Evolutionary conservation across 2,329 filamentous ascomycete species (phyloP).

Genomic region (Phaeosphaeriaceae sp.): DNA sequence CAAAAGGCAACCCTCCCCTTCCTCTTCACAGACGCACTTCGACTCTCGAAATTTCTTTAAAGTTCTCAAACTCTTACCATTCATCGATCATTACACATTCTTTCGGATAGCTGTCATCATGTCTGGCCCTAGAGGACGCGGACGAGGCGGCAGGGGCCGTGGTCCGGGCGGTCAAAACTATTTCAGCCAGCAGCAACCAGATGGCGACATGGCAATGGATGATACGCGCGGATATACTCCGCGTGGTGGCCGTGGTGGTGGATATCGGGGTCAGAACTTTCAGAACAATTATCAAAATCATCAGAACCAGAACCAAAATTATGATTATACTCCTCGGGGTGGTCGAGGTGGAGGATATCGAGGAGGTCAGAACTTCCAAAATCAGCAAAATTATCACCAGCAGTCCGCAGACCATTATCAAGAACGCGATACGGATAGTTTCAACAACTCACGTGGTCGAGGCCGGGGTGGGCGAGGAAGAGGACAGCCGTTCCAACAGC

Average conservation of each 20-base stretch:
- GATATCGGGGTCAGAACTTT: not conserved
- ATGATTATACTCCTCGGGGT: conserved; percentile 6
- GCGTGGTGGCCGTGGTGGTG: conserved; percentile 12
- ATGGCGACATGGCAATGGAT: conserved; percentile 14
- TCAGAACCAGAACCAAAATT: conserved; percentile 2
- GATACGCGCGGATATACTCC: conserved; percentile 10
- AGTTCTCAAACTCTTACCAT: not conserved
- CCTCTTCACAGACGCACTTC: conserved; percentile 1
- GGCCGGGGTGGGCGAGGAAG: conserved; percentile 27
- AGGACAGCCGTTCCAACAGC: conserved; percentile 32
- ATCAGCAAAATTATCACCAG: conserved; percentile 2
- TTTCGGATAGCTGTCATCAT: not conserved
- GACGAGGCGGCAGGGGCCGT: conserved; percentile 28
- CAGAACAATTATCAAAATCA: not conserved
- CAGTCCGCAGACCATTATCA: conserved; percentile 11
- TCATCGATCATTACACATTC: not conserved
- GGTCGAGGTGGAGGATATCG: conserved; percentile 11
- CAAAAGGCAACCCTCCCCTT: conserved; percentile 2
- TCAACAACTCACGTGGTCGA: conserved; percentile 17
- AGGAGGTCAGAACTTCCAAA: conserved; percentile 9
- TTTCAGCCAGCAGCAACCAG: conserved; percentile 8
- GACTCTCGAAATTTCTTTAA: not conserved
- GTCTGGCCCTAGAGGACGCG: conserved; percentile 21
- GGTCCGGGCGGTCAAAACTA: conserved; percentile 24
- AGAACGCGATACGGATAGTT: conserved; percentile 15